Evolutionary conservation across 768 basidiomycete genomes (phyloP).

Genomic region (Kwoniella shandongensis): DNA sequence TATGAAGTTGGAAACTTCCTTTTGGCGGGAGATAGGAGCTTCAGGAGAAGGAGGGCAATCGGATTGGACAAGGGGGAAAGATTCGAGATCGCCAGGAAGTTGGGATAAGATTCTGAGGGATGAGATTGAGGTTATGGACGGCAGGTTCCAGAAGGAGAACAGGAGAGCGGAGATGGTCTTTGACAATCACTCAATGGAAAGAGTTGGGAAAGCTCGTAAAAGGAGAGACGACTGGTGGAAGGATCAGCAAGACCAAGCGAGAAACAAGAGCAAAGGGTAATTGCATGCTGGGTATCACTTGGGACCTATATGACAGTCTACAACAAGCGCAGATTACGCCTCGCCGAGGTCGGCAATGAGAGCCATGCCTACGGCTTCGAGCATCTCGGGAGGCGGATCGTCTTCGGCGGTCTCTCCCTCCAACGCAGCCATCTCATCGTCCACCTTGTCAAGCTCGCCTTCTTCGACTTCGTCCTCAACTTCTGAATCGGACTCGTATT

Average conservation of each 20-base stretch:
- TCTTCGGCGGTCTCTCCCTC: conserved; percentile 7
- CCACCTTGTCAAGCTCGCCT: background rate
- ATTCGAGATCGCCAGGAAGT: conserved; percentile 13
- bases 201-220: conserved; percentile 21
- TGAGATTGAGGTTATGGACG: conserved; percentile 18
- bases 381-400: conserved; percentile 9
- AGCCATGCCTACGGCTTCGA: conserved; percentile 18
- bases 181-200: conserved; percentile 9
- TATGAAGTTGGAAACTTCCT: conserved; percentile 38
- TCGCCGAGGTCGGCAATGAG: conserved; percentile 23
- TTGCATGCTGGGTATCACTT: conserved; percentile 2
- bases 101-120: conserved; percentile 22
- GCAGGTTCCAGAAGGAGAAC: conserved; percentile 20
- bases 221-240: conserved; percentile 14
- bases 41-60: background rate
- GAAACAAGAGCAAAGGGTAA: background rate
- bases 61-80: conserved; percentile 18
- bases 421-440: no score
- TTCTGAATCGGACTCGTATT: conserved; percentile 49
- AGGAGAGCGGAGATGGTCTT: conserved; percentile 20
- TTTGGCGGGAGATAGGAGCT: conserved; percentile 24
- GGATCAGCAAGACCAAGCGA: background rate
- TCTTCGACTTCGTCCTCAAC: conserved; percentile 50
- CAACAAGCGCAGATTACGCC: background rate
- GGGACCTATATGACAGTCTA: background rate